Percentiles rank a stretch among this genome's conserved stretches.
phyloP scores from a whole-genome alignment of 225 moss, liverwort and hornwort species.

The Polytrichum commune region DNA sequence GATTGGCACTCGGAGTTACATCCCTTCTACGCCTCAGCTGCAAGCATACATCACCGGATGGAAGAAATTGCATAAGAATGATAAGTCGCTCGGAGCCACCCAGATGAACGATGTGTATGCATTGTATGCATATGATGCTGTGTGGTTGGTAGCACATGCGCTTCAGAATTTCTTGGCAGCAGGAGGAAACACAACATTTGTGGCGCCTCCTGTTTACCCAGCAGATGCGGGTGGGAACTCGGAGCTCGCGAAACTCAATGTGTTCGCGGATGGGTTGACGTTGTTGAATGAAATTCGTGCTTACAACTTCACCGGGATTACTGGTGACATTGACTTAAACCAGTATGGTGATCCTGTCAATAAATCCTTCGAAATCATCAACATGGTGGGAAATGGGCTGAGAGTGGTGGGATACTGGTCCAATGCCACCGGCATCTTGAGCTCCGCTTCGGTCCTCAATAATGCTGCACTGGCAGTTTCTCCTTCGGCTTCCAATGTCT shows the following conservation, averaged over 20 bases:
- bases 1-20: conserved; percentile 61
- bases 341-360: conserved; percentile 59
- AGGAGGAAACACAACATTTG: conserved; percentile 30
- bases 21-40: conserved; percentile 48
- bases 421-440: conserved; percentile 48
- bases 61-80: conserved; percentile 16
- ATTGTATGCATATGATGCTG: conserved; percentile 49
- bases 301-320: conserved; percentile 52
- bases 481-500: neutral
- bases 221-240: conserved; percentile 36
- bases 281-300: conserved; percentile 45
- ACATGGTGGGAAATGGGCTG: conserved; percentile 72
- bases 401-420: conserved; percentile 86
- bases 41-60: conserved; percentile 46
- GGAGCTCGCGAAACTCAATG: conserved; percentile 45
- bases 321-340: conserved; percentile 54
- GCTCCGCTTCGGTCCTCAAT: conserved; percentile 21
- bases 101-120: conserved; percentile 57
- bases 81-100: conserved; percentile 9
- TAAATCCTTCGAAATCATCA: conserved; percentile 63
- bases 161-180: conserved; percentile 21
- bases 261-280: conserved; percentile 46
- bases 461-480: conserved; percentile 7
- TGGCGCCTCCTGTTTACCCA: conserved; percentile 23
- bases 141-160: conserved; percentile 50